Evolutionary conservation across 495 filamentous ascomycete genomes (phyloP).

Genomic region (Amniculicola lignicola): DNA sequence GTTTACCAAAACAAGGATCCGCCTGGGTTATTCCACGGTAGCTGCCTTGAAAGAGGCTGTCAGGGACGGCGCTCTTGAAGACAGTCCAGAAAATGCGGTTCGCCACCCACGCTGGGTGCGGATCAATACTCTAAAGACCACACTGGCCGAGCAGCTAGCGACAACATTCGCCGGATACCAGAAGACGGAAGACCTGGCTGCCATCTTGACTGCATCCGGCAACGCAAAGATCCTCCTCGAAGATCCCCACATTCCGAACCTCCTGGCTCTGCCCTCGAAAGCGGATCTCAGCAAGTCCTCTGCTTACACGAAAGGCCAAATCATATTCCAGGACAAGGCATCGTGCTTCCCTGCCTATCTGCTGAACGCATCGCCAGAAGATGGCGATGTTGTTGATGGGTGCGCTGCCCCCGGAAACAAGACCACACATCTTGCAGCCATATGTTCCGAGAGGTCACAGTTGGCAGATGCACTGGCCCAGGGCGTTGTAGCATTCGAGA

Average conservation of each 20-base stretch:
- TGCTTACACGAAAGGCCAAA: slow-evolving; percentile 69
- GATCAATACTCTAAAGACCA: slow-evolving; percentile 74
- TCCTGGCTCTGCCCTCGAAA: slow-evolving; percentile 70
- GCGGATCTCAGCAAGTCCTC: slow-evolving; percentile 62
- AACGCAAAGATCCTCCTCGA: slow-evolving; percentile 51
- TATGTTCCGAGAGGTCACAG: slow-evolving; percentile 44
- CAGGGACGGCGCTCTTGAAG: slow-evolving; percentile 37
- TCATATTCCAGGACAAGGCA: slow-evolving; percentile 95
- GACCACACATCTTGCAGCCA: slow-evolving; percentile 85
- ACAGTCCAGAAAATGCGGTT: neutral
- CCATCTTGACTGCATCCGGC: slow-evolving; percentile 36
- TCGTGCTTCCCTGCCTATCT: slow-evolving; percentile 93
- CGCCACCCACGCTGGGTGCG: slow-evolving; percentile 80
- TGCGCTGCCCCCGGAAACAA: slow-evolving; percentile 97
- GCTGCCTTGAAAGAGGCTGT: slow-evolving; percentile 61
- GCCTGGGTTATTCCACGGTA: slow-evolving; percentile 62
- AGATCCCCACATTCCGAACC: slow-evolving; percentile 75
- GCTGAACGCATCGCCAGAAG: slow-evolving; percentile 56
- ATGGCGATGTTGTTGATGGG: slow-evolving; percentile 78
- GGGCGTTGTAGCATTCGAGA: slow-evolving; percentile 67
- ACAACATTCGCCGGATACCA: slow-evolving; percentile 64
- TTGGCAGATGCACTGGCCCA: slow-evolving; percentile 12
- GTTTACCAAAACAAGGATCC: slow-evolving; percentile 72
- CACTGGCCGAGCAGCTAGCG: slow-evolving; percentile 62
- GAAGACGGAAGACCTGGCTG: slow-evolving; percentile 48